Evolutionary conservation across 345 rosid species (phyloP), one percentile per base, ranked within the genome.

Genomic region (Eucalyptus sp.): DNA sequence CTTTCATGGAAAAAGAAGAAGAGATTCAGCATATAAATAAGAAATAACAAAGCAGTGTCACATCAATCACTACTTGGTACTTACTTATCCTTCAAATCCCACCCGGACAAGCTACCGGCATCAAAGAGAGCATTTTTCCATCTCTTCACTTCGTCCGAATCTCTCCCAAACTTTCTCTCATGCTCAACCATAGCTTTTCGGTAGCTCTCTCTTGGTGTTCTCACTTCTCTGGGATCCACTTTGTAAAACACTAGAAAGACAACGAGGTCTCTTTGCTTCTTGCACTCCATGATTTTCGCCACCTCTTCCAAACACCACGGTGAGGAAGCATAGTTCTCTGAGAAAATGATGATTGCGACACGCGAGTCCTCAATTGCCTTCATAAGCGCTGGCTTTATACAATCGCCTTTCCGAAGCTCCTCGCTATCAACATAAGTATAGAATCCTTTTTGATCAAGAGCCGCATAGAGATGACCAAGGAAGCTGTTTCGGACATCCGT

Each of bases 321-420:
- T 2, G 88, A 87, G 20, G 81, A 46, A 8, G 84, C 88, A 46
- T 60, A 87, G 31, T 87, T 3, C 51, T 64, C 5, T 4, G 88
- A 87, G 50, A 64, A 64, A 15, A 44, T 16, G 80, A 87, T 44
- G 56, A 87, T 44, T 0, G 84, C 43, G 0, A 66, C 24, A 0
- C 58, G 1, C 4, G 88, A 66, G 0, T 43, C 41, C 68, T 49
- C 46, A 8, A 87, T 68, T 2, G 85, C 79, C 13, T 56, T 50
- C 1, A 46, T 62, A 13, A 87, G 48, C 0, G 20, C 37, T 1
- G 31, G 31, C 0, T 4, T 24, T 4, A 66, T 49, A 0, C 1
- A 0, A 0, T 50, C 33, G 2, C 56, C 83, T 27, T 60, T 60
- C 37, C 0, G 25, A 4, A 87, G n/a, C 48, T 31, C 60, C 24